Evolutionary conservation across 2,329 filamentous ascomycete species (phyloP).

Genomic region (Magnaporthiopsis incrustans): DNA sequence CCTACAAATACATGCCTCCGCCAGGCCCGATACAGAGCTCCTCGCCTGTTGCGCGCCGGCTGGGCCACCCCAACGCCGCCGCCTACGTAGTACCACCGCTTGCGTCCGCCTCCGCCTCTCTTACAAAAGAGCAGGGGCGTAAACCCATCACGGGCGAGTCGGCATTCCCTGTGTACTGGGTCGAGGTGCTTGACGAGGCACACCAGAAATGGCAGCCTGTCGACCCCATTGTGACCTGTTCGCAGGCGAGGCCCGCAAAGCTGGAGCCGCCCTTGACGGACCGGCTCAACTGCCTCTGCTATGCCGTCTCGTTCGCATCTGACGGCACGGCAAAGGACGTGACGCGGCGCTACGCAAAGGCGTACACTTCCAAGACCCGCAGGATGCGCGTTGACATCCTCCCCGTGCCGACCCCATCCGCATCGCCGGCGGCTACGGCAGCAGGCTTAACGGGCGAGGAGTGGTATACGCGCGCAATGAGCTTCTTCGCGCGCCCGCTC

Average conservation of each 20-base stretch:
- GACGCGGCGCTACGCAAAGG: slow-evolving; percentile 78
- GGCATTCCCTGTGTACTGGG: slow-evolving; percentile 81
- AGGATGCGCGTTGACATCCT: slow-evolving; percentile 64
- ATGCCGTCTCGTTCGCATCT: slow-evolving; percentile 78
- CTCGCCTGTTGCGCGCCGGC: slow-evolving; percentile 33
- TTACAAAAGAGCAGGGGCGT: slow-evolving; percentile 12
- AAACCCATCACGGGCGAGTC: slow-evolving; percentile 61
- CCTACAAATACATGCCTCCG: slow-evolving; percentile 11
- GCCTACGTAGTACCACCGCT: slow-evolving; percentile 41
- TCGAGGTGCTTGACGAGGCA: slow-evolving; percentile 79
- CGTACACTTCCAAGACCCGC: slow-evolving; percentile 83
- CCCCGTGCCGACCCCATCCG: slow-evolving; percentile 2
- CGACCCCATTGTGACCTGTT: slow-evolving; percentile 75
- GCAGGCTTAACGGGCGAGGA: slow-evolving; percentile 11
- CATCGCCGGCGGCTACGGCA: slow-evolving; percentile 9
- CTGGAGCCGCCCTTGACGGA: slow-evolving; percentile 81
- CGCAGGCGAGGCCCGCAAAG: slow-evolving; percentile 64
- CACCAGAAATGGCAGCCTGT: slow-evolving; percentile 88
- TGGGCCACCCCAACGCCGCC: slow-evolving; percentile 47
- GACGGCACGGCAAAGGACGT: slow-evolving; percentile 76
- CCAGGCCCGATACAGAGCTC: slow-evolving; percentile 20
- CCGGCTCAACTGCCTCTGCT: slow-evolving; percentile 66
- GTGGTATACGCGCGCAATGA: slow-evolving; percentile 49
- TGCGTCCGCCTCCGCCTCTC: slow-evolving; percentile 12
- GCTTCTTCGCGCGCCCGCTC: slow-evolving; percentile 33